Percentiles rank a stretch among this genome's conserved stretches.
Conservation (phyloP, 768 basidiomycete species). For the Boletus tomentosulus region DNA sequence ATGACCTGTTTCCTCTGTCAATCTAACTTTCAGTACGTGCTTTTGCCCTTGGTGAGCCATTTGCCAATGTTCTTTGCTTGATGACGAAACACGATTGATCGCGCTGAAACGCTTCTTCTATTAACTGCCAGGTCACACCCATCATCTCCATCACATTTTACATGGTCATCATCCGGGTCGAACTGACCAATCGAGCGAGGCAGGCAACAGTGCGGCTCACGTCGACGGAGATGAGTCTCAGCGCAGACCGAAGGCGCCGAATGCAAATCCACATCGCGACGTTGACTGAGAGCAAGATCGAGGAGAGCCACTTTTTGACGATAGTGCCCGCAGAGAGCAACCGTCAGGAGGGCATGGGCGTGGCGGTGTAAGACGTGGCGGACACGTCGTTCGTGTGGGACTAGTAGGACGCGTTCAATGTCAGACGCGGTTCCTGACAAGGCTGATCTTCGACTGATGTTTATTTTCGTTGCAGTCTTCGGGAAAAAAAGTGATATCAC, state of each 20-base stretch:
- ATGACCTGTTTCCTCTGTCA: slow-evolving; percentile 27
- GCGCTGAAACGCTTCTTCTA: background rate
- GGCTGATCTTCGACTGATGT: too few relatives aligned
- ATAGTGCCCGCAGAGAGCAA: background rate
- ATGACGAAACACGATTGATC: background rate
- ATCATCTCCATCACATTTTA: slow-evolving; percentile 42
- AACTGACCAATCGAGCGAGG: slow-evolving; percentile 7
- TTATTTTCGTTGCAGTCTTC: too few relatives aligned
- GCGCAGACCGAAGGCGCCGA: background rate
- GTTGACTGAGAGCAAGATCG: background rate
- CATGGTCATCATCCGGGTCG: slow-evolving; percentile 41
- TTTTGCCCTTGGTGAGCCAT: slow-evolving; percentile 33
- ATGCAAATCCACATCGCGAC: slow-evolving; percentile 6
- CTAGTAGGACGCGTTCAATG: too few relatives aligned
- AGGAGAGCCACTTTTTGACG: background rate
- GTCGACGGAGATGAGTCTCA: background rate
- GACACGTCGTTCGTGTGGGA: background rate
- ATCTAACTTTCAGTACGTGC: slow-evolving; percentile 32
- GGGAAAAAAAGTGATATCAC: background rate
- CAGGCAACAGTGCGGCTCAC: background rate
- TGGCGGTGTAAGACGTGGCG: background rate
- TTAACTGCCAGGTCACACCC: slow-evolving; percentile 30
- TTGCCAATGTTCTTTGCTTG: background rate
- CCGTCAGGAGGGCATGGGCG: background rate
- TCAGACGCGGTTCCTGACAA: too few relatives aligned